phyloP scores from a whole-genome alignment of 2,329 filamentous ascomycete species.

The Calonectria ilicicola region DNA sequence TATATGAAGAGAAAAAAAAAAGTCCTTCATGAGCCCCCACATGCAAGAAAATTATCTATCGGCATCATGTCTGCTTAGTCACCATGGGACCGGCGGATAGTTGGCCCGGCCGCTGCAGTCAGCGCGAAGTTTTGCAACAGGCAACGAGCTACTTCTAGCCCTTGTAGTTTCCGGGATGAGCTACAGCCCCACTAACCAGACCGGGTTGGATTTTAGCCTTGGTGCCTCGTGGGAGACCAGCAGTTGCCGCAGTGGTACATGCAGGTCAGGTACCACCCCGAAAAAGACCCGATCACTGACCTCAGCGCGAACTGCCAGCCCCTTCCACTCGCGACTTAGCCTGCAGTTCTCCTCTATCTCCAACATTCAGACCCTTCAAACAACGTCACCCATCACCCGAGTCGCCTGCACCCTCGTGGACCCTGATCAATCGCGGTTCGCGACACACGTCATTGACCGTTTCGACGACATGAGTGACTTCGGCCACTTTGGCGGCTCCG shows the following conservation, averaged over 20 bases:
- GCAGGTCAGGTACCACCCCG: conserved; percentile 27
- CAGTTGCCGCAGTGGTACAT: conserved; percentile 30
- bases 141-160: conserved; percentile 15
- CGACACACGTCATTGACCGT: conserved; percentile 24
- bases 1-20: conserved; percentile 46
- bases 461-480: conserved; percentile 75
- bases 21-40: conserved; percentile 28
- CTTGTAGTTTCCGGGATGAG: conserved; percentile 20
- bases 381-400: conserved; percentile 18
- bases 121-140: conserved; percentile 15
- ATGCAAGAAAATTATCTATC: conserved; percentile 36
- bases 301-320: conserved; percentile 40
- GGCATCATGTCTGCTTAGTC: conserved; percentile 40
- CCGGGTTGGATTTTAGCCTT: conserved; percentile 9
- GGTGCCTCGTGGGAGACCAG: conserved; percentile 21
- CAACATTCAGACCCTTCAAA: conserved; percentile 32
- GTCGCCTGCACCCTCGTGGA: neutral
- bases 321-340: conserved; percentile 43
- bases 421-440: conserved; percentile 25
- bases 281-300: conserved; percentile 28
- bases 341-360: conserved; percentile 35
- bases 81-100: conserved; percentile 36
- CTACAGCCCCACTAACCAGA: conserved; percentile 27
- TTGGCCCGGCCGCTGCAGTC: conserved; percentile 33
- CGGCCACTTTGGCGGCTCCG: conserved; percentile 75